Evolutionary conservation across 2,329 filamentous ascomycete genomes (phyloP).

Genomic region (Clarireedia sp.): DNA sequence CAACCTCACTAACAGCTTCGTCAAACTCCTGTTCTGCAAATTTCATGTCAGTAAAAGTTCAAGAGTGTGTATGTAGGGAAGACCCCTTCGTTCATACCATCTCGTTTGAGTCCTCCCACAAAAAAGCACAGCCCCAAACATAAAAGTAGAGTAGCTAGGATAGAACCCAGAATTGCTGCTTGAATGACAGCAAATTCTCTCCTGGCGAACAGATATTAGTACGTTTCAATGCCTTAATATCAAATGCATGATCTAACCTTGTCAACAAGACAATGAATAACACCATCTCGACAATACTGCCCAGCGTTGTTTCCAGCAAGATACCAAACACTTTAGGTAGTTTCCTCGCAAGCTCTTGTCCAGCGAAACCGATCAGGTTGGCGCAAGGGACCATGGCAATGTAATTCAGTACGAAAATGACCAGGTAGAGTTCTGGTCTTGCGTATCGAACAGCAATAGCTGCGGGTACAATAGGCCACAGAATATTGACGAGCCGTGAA

Average conservation of each 20-base stretch:
- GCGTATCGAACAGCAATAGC: constrained; percentile 58
- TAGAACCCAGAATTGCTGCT: constrained; percentile 75
- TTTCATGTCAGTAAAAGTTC: not conserved
- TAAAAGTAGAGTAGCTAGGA: constrained; percentile 72
- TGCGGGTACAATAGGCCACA: constrained; percentile 69
- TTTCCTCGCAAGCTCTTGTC: constrained; percentile 65
- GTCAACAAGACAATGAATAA: constrained; percentile 69
- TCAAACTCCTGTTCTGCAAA: constrained; percentile 57
- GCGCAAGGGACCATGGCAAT: constrained; percentile 71
- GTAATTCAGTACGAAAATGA: constrained; percentile 63
- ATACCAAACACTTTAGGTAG: constrained; percentile 65
- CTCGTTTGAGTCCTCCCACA: constrained; percentile 59
- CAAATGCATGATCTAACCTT: constrained; percentile 17
- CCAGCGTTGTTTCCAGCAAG: constrained; percentile 54
- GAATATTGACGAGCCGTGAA: constrained; percentile 58
- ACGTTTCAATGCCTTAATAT: not conserved
- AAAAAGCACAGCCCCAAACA: constrained; percentile 78
- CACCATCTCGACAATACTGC: constrained; percentile 73
- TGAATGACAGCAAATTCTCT: constrained; percentile 63
- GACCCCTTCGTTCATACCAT: constrained; percentile 26
- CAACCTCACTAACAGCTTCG: constrained; percentile 69
- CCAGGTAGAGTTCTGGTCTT: constrained; percentile 47
- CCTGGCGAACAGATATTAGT: not conserved
- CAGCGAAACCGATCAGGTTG: constrained; percentile 68
- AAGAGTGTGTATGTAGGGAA: not conserved